Evolutionary conservation across 768 basidiomycete genomes (phyloP).

Genomic region (Naganishia vaughanmartiniae): DNA sequence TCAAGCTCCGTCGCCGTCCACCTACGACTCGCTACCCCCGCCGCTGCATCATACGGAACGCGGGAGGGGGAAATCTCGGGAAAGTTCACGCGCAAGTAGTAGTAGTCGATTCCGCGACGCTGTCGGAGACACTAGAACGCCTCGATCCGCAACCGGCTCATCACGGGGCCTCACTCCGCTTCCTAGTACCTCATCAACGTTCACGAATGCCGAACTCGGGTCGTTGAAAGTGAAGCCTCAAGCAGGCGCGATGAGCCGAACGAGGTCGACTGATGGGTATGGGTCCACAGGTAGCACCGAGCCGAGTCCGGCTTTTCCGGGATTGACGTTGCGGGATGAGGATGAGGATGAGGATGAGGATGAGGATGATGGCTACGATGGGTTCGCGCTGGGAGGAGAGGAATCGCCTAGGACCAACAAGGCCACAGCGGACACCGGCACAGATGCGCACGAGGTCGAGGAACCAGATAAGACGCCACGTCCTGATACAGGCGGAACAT

Average conservation of each 20-base stretch:
- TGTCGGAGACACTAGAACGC: background rate
- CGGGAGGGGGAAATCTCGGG: background rate
- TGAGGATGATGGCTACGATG: background rate
- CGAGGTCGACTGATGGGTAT: conserved; percentile 11
- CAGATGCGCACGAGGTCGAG: background rate
- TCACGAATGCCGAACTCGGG: background rate
- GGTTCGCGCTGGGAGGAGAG: background rate
- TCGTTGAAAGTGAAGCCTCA: background rate
- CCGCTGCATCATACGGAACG: background rate
- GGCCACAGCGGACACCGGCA: background rate
- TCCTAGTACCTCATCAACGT: background rate
- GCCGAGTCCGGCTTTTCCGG: conserved; percentile 5
- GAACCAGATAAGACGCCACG: background rate
- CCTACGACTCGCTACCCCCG: too few relatives aligned
- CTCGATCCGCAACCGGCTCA: background rate
- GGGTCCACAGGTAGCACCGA: conserved; percentile 11
- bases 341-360: too few relatives aligned
- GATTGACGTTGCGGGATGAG: too few relatives aligned
- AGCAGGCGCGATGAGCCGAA: background rate
- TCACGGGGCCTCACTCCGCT: background rate
- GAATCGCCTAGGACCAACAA: background rate
- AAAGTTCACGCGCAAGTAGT: conserved; percentile 13
- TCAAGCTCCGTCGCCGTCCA: too few relatives aligned
- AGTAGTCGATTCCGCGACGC: background rate
- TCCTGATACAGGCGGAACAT: background rate